A percentile compares a stretch with the other conserved stretches of the same genome.
Evolutionary conservation across 208 protist genomes (phyloP).

Genomic region (Crithidia brevicula): DNA sequence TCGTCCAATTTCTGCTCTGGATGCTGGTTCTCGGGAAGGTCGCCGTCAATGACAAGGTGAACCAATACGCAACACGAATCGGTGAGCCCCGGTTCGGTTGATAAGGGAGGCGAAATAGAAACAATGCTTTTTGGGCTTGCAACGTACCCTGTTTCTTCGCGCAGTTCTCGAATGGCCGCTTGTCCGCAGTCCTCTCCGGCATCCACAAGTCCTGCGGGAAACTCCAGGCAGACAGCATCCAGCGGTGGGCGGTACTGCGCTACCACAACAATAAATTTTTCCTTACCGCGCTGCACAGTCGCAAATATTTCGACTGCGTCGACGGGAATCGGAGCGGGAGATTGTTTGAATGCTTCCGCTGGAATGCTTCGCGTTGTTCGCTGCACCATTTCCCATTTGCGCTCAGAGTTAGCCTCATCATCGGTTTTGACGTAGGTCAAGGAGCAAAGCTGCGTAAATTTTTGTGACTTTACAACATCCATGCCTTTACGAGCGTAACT

Average conservation of each 20-base stretch:
- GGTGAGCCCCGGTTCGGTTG: constrained; percentile 68
- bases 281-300: constrained; percentile 33
- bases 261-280: constrained; percentile 72
- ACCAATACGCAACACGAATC: constrained; percentile 77
- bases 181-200: constrained; percentile 45
- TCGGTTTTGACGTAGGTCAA: constrained; percentile 34
- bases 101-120: constrained; percentile 46
- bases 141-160: constrained; percentile 86
- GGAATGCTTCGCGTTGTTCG: constrained; percentile 47
- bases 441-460: constrained; percentile 38
- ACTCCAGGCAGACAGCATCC: constrained; percentile 69
- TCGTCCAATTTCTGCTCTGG: constrained; percentile 70
- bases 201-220: constrained; percentile 87
- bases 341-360: constrained; percentile 31
- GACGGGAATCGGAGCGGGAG: constrained; percentile 48
- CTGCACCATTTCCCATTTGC: constrained; percentile 77
- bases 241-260: constrained; percentile 84
- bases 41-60: constrained; percentile 54
- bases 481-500: constrained; percentile 35
- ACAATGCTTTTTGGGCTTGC: constrained; percentile 44
- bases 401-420: constrained; percentile 5
- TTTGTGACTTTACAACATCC: constrained; percentile 30
- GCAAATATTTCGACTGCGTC: constrained; percentile 81
- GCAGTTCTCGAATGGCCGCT: constrained; percentile 80
- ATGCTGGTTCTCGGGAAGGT: constrained; percentile 44